Evolutionary conservation across 306 rosid genomes (phyloP), one percentile per base, ranked within the genome.

Genomic region (Urtica urens): DNA sequence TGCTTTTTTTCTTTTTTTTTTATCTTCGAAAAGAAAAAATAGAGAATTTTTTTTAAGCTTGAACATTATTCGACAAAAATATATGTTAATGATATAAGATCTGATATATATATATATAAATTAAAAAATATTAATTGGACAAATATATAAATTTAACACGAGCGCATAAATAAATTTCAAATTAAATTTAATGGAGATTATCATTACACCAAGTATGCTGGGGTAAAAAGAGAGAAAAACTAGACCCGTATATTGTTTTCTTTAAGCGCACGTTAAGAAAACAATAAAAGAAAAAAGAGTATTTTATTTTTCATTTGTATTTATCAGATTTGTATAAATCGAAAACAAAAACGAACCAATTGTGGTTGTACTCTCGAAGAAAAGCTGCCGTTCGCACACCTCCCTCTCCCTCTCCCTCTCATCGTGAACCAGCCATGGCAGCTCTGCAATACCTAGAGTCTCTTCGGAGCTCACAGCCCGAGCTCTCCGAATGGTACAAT

Each of bases 391-490:
- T 5, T 3, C 6, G 0, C 6, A 1, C 8, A n/a, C 51, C 13
- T 14, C 23, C 22, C 11, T 21, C 22, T 54, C 40, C 22, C 33
- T 12, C 3, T 1, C 46, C 38, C 40, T 20, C 24, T 7, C 7
- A 0, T 45, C 38, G 63, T 57, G 49, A 53, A 56, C 38, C 10
- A 31, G 60, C 60, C 66, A 92, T 92, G 99, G 81, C 99, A 62
- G 99, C 99, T 33, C 73, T 92, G 57, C 88, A 82, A 51, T 92
- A 86, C 88, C 79, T 92, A 25, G 99, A 92, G 45, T 58, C 94
- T 24, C 79, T 83, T 34, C 86, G 99, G 59, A 82, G 27, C 71
- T 66, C 86, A 55, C 94, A 92, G 24, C 96, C 99, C 4, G 99
- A 92, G 63, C 96, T 82, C 12, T 33, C 68, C 1, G 99, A 92